Evolutionary conservation across 495 filamentous ascomycete species (phyloP).

Genomic region (Lophium mytilinum): DNA sequence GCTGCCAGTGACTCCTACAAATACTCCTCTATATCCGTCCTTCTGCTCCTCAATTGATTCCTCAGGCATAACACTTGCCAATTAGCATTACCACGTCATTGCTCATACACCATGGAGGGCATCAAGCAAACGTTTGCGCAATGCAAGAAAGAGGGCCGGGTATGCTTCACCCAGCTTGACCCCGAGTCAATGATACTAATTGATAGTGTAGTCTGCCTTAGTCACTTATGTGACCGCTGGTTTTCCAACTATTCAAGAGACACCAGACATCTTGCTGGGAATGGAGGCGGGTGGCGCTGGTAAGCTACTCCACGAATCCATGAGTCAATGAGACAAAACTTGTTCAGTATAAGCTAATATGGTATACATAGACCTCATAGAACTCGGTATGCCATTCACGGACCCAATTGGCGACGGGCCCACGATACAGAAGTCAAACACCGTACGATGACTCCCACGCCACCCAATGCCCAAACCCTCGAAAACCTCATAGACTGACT

Average conservation of each 20-base stretch:
- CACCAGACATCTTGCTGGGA: constrained; percentile 72
- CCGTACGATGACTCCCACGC: constrained; percentile 24
- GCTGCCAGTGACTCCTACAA: no score
- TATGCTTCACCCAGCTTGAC: constrained; percentile 31
- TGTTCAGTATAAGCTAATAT: constrained; percentile 7
- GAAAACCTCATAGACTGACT: not conserved
- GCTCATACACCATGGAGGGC: constrained; percentile 50
- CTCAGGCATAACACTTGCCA: no score
- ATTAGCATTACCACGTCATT: no score
- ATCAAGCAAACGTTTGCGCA: constrained; percentile 81
- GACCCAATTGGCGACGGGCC: constrained; percentile 96
- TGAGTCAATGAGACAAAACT: not conserved
- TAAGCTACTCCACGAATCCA: constrained; percentile 34
- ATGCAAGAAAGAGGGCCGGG: constrained; percentile 69
- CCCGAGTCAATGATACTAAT: not conserved
- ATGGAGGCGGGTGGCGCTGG: constrained; percentile 92
- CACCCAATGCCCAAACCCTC: constrained; percentile 15
- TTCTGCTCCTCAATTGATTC: no score
- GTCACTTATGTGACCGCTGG: constrained; percentile 96
- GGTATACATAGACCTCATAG: constrained; percentile 58
- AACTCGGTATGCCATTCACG: constrained; percentile 89
- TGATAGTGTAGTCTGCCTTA: constrained; percentile 54
- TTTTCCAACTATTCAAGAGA: constrained; percentile 75
- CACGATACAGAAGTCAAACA: constrained; percentile 67
- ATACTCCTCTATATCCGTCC: no score